Evolutionary conservation across 768 basidiomycete species (phyloP).

Genomic region (Boletus barrowsii): DNA sequence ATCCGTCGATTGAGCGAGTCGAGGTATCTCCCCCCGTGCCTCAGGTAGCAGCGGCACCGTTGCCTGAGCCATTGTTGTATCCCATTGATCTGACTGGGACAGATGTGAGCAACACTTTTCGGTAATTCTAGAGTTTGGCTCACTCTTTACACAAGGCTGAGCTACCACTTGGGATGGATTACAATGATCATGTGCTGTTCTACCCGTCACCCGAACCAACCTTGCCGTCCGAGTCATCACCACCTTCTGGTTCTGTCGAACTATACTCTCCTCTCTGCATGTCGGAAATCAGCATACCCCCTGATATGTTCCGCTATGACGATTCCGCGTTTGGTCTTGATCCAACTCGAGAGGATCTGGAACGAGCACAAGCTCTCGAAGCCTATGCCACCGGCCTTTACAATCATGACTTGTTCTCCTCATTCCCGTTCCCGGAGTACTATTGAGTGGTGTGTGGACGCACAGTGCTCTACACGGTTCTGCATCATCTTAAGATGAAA

Average conservation of each 20-base stretch:
- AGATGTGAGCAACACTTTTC: too few species aligned
- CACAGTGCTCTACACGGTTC: too few species aligned
- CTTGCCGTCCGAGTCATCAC: not conserved
- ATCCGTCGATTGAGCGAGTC: not conserved
- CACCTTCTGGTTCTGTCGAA: not conserved
- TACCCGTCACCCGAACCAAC: not conserved
- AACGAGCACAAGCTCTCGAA: conserved; percentile 28
- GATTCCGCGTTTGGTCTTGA: conserved; percentile 3
- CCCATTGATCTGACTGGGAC: not conserved
- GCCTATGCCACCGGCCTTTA: conserved; percentile 31
- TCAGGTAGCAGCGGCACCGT: not conserved
- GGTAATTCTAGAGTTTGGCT: too few species aligned
- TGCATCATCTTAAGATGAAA: too few species aligned
- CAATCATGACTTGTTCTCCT: conserved; percentile 22
- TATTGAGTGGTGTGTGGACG: conserved; percentile 1
- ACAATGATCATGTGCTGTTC: too few species aligned
- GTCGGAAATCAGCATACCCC: not conserved
- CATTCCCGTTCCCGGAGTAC: conserved; percentile 18
- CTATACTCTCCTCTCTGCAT: not conserved
- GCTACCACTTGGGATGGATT: too few species aligned
- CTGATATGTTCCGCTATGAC: conserved; percentile 1
- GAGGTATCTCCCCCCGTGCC: not conserved
- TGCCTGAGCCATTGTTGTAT: not conserved
- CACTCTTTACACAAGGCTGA: too few species aligned
- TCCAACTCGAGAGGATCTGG: conserved; percentile 15